phyloP scores from a whole-genome alignment of 768 basidiomycete genomes.

The Cystobasidium onofrii region DNA sequence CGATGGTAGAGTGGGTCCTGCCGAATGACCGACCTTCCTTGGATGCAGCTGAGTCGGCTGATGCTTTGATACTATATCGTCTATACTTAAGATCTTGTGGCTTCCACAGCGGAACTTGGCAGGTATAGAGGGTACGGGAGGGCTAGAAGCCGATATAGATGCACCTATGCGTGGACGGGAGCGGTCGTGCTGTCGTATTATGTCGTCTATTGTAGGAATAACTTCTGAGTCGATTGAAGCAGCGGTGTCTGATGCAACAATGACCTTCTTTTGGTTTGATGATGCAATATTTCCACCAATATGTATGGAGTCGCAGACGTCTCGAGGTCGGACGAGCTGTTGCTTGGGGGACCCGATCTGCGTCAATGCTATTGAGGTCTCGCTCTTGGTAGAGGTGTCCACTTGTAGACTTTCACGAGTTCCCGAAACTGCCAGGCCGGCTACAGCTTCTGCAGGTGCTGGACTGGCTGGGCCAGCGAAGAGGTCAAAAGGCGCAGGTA shows the following conservation, averaged over 20 bases:
- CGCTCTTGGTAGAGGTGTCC: too few species aligned
- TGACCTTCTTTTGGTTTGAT: too few species aligned
- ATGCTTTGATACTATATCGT: constrained; percentile 43
- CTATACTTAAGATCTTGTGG: constrained; percentile 40
- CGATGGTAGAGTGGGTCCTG: constrained; percentile 34
- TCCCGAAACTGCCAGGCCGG: neutral
- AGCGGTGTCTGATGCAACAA: too few species aligned
- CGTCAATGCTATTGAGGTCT: neutral
- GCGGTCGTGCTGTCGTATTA: neutral
- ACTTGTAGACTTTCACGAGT: neutral
- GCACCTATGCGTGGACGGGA: neutral
- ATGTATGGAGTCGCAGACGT: too few species aligned
- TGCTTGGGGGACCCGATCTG: neutral
- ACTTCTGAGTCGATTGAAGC: neutral
- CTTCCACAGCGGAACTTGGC: neutral
- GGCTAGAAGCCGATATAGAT: neutral
- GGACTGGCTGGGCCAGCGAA: neutral
- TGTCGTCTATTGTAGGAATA: constrained; percentile 9
- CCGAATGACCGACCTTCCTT: constrained; percentile 31
- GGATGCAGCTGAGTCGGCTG: constrained; percentile 29
- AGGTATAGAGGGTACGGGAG: constrained; percentile 15
- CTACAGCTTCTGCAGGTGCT: neutral
- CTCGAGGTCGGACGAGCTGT: too few species aligned
- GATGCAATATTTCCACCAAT: too few species aligned
- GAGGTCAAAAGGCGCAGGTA: neutral